These are phyloP conservation scores for Fusarium pseudonygamai DNA, from an alignment of 2,329 filamentous ascomycete genomes.

Conservation along the genomic window DNA sequence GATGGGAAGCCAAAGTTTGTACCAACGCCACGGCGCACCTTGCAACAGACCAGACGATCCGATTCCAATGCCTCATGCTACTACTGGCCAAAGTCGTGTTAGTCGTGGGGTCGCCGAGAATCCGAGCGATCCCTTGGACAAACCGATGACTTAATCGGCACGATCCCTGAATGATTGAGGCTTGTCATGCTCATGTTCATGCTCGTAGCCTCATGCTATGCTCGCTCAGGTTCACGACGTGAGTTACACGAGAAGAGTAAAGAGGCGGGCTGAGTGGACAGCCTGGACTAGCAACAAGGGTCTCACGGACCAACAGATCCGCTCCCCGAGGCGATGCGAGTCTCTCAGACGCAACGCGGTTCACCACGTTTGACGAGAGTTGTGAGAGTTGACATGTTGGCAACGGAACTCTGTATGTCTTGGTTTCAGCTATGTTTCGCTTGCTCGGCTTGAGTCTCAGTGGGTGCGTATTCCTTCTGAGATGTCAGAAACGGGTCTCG, in stretches of 20 bases:
- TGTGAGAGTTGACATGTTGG: conserved; percentile 18
- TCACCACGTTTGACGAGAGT: conserved; percentile 26
- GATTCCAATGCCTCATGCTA: conserved; percentile 15
- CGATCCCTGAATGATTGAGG: conserved; percentile 8
- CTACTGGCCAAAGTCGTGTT: background rate
- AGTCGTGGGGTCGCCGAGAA: conserved; percentile 33
- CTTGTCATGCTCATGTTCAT: conserved; percentile 24
- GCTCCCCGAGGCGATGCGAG: background rate
- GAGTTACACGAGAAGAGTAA: conserved; percentile 26
- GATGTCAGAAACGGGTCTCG: conserved; percentile 22
- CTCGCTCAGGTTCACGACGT: background rate
- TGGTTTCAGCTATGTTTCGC: conserved; percentile 42
- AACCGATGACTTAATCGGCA: conserved; percentile 23
- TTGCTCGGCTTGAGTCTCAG: conserved; percentile 7
- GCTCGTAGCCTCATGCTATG: background rate
- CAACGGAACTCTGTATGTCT: conserved; percentile 5
- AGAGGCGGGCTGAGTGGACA: conserved; percentile 35
- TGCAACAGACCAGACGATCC: conserved; percentile 30
- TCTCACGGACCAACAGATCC: conserved; percentile 34
- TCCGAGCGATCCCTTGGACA: conserved; percentile 27
- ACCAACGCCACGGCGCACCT: conserved; percentile 28
- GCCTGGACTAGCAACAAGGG: conserved; percentile 20
- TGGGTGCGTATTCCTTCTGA: conserved; percentile 10
- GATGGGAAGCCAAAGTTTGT: conserved; percentile 29
- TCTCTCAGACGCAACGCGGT: conserved; percentile 29